phyloP scores from a whole-genome alignment of 2,329 filamentous ascomycete species.

The Arthrocladium fulminans region DNA sequence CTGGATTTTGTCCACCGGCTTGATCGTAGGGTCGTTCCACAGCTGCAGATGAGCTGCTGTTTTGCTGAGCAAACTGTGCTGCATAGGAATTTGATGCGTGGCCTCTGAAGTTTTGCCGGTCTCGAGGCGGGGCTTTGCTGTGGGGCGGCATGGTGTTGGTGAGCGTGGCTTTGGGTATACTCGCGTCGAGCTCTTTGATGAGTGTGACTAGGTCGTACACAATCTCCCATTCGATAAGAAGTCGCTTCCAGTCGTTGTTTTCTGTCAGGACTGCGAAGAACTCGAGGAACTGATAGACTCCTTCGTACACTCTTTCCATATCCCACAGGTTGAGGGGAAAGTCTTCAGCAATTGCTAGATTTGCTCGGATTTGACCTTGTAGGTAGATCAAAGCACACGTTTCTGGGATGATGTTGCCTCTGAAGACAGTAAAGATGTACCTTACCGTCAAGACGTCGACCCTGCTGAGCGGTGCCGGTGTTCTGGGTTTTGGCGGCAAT shows the following conservation, averaged over 20 bases:
- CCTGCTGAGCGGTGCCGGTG: conserved; percentile 45
- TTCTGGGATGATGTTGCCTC: conserved; percentile 84
- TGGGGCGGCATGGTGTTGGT: conserved; percentile 15
- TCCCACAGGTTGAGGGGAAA: conserved; percentile 96
- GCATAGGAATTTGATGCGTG: conserved; percentile 28
- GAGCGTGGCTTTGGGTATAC: conserved; percentile 66
- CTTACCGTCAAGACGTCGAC: conserved; percentile 63
- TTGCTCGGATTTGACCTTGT: conserved; percentile 78
- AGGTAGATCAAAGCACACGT: conserved; percentile 90
- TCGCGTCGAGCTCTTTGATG: conserved; percentile 76
- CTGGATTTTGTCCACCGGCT: conserved; percentile 30
- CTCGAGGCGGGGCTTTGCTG: conserved; percentile 10
- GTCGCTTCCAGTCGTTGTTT: conserved; percentile 69
- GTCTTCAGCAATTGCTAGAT: conserved; percentile 66
- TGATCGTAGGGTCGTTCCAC: conserved; percentile 60
- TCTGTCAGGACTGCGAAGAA: conserved; percentile 87
- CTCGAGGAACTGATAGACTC: conserved; percentile 86
- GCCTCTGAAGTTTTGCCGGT: conserved; percentile 18
- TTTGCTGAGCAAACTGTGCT: conserved; percentile 19
- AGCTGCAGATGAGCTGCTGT: conserved; percentile 33
- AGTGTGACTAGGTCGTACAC: conserved; percentile 81
- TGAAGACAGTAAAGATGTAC: conserved; percentile 87
- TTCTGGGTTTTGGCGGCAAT: conserved; percentile 42
- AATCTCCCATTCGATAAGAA: conserved; percentile 86
- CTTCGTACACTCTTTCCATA: conserved; percentile 93